These are phyloP conservation scores for Lactifluus pinguis DNA, from an alignment of 768 basidiomycete species.

Conservation along the genomic window DNA sequence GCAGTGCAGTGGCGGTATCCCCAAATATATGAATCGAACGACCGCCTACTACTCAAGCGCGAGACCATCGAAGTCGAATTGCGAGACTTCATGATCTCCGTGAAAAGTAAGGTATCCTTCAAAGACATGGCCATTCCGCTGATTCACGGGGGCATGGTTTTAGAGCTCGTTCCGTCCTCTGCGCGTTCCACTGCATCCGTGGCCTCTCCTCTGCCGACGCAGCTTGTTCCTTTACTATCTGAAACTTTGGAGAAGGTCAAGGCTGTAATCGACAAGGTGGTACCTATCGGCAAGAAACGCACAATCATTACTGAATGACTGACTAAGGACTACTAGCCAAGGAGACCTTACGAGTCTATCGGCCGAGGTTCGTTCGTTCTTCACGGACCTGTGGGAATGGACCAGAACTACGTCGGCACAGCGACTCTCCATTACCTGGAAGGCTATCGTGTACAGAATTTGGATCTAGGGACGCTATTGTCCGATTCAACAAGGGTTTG, in stretches of 20 bases:
- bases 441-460: constrained; percentile 89
- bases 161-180: constrained; percentile 92
- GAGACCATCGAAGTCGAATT: constrained; percentile 77
- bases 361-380: constrained; percentile 82
- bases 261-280: constrained; percentile 52
- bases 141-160: neutral
- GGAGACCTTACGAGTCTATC: constrained; percentile 83
- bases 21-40: constrained; percentile 90
- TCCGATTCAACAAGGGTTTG: constrained; percentile 83
- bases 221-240: constrained; percentile 71
- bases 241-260: constrained; percentile 65
- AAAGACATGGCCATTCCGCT: constrained; percentile 1
- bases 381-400: constrained; percentile 78
- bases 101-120: constrained; percentile 65
- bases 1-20: constrained; percentile 95
- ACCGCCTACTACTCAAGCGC: constrained; percentile 76
- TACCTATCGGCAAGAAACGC: constrained; percentile 75
- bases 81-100: constrained; percentile 93
- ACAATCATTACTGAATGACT: neutral
- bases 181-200: constrained; percentile 83
- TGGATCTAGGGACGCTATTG: constrained; percentile 84
- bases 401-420: constrained; percentile 82
- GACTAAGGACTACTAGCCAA: constrained; percentile 47
- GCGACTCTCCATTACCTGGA: constrained; percentile 91
- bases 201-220: constrained; percentile 75